A percentile compares a stretch with the other conserved stretches of the same genome.
Conservation (phyloP, 768 basidiomycete species). For the Lyophyllum decastes region DNA sequence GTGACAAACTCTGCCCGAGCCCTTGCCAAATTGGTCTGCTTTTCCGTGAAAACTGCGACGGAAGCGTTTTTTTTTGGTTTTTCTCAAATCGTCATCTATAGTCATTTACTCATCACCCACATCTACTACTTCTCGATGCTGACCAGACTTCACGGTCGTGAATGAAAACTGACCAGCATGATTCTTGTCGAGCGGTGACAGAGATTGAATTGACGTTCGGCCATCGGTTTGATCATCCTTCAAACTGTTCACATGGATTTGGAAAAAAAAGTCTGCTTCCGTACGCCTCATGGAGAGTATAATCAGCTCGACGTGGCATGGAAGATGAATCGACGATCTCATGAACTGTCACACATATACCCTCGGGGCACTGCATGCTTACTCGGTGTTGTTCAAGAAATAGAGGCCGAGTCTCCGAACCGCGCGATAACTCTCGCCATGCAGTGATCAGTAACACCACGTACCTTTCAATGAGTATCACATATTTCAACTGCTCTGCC, state of each 20-base stretch:
- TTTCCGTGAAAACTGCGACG: background rate
- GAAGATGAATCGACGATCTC: background rate
- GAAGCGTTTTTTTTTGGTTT: background rate
- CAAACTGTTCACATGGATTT: background rate
- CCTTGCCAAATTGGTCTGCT: background rate
- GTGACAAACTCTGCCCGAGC: slow-evolving; percentile 10
- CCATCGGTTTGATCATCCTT: background rate
- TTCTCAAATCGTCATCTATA: too few species aligned
- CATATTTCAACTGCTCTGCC: background rate
- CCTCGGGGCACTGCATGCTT: background rate
- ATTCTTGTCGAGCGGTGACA: background rate
- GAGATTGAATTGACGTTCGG: background rate
- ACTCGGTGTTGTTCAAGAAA: background rate
- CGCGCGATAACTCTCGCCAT: background rate
- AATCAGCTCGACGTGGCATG: background rate
- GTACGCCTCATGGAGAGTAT: background rate
- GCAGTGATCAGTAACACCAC: background rate
- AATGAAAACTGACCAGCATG: background rate
- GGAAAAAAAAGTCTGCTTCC: background rate
- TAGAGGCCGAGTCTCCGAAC: background rate
- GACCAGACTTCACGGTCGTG: background rate
- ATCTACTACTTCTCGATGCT: too few species aligned
- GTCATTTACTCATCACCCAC: too few species aligned
- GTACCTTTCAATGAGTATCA: background rate
- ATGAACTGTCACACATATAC: background rate